Base-by-base conservation (phyloP, 75 land plant genomes). In the Picea glauca region DNA sequence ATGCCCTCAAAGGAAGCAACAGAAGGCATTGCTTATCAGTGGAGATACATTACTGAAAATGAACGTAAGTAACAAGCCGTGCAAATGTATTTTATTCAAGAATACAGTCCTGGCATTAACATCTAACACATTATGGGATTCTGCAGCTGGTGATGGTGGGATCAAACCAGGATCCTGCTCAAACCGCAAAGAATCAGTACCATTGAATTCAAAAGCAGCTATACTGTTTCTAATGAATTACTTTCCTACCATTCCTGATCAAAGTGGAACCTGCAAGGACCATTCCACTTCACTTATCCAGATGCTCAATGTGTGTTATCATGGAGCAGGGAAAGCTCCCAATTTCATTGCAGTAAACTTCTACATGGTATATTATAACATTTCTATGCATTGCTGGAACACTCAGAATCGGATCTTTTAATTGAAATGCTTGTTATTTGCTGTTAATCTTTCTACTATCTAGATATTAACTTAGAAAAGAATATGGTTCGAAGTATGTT, bases 21-120 rank as follows among this genome's bases (percentile, higher is more conserved):
- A 40, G 97, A 94, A 86, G 97, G 93, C 70, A 86, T 94, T 77
- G 95, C 97, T 13, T 94, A 94, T 63, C 89, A 94, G 32, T 94
- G 97, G 97, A 84, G 83, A 46, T 90, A 94, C 78, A 79, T 94
- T 76, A 60, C 88, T 58, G 97, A 94, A 85, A 94, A 94, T 83
- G 96, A 92, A 40, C 63, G 97, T 92, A 88, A 83, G 93, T 81
- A 58, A 13, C 35, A 30, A 21, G 17, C 23, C 20, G 11, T 2
- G 9, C 20, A 1, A 77, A 46, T 70, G 26, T 43, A 8, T 43
- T 70, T 9, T 46, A 43, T 70, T 5, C n/a, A 38, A 70, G 43
- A 70, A 43, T 70, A 70, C 50, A n/a, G 23, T 26, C 38, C 11
- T 62, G 33, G 26, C 60, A 58, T 20, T 6, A 40, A 70, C 43